phyloP scores from a whole-genome alignment of 2,329 filamentous ascomycete species.

The Coniochaeta sp. region DNA sequence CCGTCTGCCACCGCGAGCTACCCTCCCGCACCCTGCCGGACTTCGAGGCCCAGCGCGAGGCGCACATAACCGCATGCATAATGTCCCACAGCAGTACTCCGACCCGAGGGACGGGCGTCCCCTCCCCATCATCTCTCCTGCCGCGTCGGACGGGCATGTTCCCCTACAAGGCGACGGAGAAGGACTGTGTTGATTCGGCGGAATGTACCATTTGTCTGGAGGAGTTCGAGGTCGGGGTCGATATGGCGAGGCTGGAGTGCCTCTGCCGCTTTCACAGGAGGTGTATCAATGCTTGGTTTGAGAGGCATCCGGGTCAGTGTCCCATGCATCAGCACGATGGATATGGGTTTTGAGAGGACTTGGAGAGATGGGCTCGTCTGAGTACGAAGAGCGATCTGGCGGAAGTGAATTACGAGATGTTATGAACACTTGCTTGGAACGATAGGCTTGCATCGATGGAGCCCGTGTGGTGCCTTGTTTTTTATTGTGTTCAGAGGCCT shows the following conservation, averaged over 20 bases:
- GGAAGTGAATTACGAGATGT: not conserved
- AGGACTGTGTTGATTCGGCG: conserved; percentile 59
- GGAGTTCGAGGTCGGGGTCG: conserved; percentile 53
- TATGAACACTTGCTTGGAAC: not conserved
- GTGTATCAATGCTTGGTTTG: conserved; percentile 58
- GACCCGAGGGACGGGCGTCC: conserved; percentile 8
- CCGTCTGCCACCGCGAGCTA: conserved; percentile 66
- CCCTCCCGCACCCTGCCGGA: conserved; percentile 48
- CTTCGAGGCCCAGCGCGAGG: conserved; percentile 46
- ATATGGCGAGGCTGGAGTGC: conserved; percentile 60
- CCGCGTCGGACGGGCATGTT: conserved; percentile 51
- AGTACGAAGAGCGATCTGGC: not conserved
- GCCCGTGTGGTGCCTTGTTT: not conserved
- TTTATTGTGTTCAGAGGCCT: not conserved
- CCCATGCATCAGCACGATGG: conserved; percentile 60
- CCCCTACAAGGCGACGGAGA: conserved; percentile 56
- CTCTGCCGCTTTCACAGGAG: conserved; percentile 55
- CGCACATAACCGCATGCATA: conserved; percentile 53
- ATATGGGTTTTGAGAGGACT: conserved; percentile 36
- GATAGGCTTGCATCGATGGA: not conserved
- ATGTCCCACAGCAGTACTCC: conserved; percentile 31
- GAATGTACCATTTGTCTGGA: conserved; percentile 64
- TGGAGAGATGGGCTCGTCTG: not conserved
- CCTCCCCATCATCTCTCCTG: conserved; percentile 22
- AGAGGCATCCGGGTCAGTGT: conserved; percentile 53